Base-by-base conservation (phyloP, 805 yeast genomes). In the Sugiyamaella smithiae region DNA sequence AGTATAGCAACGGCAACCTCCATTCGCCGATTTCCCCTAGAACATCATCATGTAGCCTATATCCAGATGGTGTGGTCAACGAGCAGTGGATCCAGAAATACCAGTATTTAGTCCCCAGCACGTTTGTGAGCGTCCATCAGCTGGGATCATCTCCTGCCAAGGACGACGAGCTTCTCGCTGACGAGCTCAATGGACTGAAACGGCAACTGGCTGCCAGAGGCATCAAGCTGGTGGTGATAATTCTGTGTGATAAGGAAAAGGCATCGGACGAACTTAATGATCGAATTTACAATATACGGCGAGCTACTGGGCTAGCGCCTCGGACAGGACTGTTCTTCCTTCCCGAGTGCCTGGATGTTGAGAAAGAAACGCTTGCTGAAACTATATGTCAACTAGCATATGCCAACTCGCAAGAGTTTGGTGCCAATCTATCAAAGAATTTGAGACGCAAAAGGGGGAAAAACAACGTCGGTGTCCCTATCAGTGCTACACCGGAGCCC, bases 11-110 rank as follows among this genome's bases (percentile, higher is more conserved):
- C 26, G 55, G 50, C n/a, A 19, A 33, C n/a, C n/a, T 9, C 17
- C 68, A 68, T 16, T 64, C 71, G 1, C 53, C 56, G 4, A 50
- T 69, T 8, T 77, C 82, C 0, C 82, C 83, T 1, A 65, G 70
- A 42, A 68, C 72, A 43, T 66, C 67, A n/a, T 64, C 65, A 2
- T 67, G 76, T 0, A 57, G 61, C 0, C 48, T 72, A 25, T 71
- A 61, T 52, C 76, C 78, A 1, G 65, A 70, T 29, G 72, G 74
- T 0, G 54, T 78, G 1, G 57, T 78, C 25, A 68, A 75, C 1
- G 54, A 60, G 0, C 66, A 74, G 22, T 82, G 87, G 88, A 50
- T 80, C 11, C 68, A 71, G 29, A 81, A 79, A 57, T 78, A 81
- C 56, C 64, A 67, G 23, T 66, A 70, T n/a, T 48, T 65, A 2